Evolutionary conservation across 306 rosid species (phyloP), one percentile per base, ranked within the genome.

Genomic region (Cicer yamashitae): DNA sequence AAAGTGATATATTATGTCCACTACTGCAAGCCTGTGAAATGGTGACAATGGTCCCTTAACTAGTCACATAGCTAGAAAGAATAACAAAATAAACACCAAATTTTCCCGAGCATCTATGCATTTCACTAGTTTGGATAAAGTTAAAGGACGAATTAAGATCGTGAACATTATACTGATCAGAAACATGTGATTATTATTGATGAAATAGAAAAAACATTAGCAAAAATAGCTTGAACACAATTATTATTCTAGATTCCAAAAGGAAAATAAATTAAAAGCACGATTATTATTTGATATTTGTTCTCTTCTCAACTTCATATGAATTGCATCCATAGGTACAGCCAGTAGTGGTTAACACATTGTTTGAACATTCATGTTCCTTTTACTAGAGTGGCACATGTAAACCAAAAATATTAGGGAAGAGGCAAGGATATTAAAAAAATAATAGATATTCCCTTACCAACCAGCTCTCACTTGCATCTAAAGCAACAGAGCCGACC

Each of bases 381-480:
- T 54, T 73, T 70, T 44, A 53, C 58, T 43, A 80, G 4, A 62
- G 51, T 54, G 59, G 22, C 67, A 56, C 30, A 44, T 2, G 7
- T 30, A 77, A 41, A 52, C 59, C 66, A 40, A 56, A 70, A 83
- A 77, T 46, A 22, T 44, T 14, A 15, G 71, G 7, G 11, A 67
- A 47, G 20, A n/a, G 20, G 47, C 30, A 25, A 71, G 47, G 18
- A 46, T 66, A 52, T 64, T 10, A 59, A 41, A 41, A 17, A 66
- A 17, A 67, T 51, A 63, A 74, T 44, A 70, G 20, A 50, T 59
- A 72, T 38, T 79, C 79, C 54, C 97, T 84, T 82, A 91, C 98
- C 97, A 91, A 82, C 98, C 97, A 91, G 83, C 96, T 94, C 84
- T 94, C 97, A 83, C 91, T 90, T 54, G 90, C 88, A 84, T 91